Conservation (phyloP, 495 filamentous ascomycete species). For the Lasiosphaeris hirsuta region DNA sequence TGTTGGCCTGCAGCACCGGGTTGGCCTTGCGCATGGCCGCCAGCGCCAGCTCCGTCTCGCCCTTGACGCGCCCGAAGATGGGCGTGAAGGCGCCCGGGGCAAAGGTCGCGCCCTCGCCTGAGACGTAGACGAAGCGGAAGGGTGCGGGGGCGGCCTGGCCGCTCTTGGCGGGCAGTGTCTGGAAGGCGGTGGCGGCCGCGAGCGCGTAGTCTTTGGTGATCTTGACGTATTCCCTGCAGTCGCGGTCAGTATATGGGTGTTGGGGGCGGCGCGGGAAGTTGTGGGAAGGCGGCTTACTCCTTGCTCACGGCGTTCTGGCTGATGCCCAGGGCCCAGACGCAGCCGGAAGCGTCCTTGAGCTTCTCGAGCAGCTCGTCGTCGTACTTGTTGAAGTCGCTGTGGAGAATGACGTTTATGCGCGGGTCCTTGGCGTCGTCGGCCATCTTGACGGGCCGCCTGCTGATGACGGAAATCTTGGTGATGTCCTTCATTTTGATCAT, state of each 20-base stretch:
- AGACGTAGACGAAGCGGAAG: slow-evolving; percentile 70
- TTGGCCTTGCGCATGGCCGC: slow-evolving; percentile 34
- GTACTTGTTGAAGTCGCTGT: slow-evolving; percentile 62
- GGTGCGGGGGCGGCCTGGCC: slow-evolving; percentile 24
- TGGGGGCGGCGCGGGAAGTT: not conserved
- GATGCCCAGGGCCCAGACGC: slow-evolving; percentile 69
- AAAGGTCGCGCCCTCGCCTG: slow-evolving; percentile 53
- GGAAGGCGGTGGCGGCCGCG: slow-evolving; percentile 58
- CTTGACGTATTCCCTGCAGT: slow-evolving; percentile 57
- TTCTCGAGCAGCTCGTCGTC: slow-evolving; percentile 51
- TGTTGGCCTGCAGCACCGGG: slow-evolving; percentile 46
- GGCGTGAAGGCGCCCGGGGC: slow-evolving; percentile 50
- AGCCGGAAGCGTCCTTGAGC: slow-evolving; percentile 60
- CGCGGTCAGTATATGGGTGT: not conserved
- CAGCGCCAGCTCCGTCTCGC: slow-evolving; percentile 56
- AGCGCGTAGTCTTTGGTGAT: slow-evolving; percentile 65
- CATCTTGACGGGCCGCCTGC: slow-evolving; percentile 61
- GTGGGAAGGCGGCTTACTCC: slow-evolving; percentile 44
- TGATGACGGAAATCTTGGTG: slow-evolving; percentile 63
- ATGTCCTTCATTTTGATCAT: slow-evolving; percentile 58
- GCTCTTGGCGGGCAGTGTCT: slow-evolving; percentile 34
- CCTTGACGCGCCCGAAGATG: slow-evolving; percentile 60
- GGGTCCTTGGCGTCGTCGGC: slow-evolving; percentile 55
- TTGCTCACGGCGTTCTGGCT: slow-evolving; percentile 55
- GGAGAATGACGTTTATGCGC: slow-evolving; percentile 60